Evolutionary conservation across 768 basidiomycete genomes (phyloP), one percentile per base, ranked within the genome.

Genomic region (Dioszegia crocea): DNA sequence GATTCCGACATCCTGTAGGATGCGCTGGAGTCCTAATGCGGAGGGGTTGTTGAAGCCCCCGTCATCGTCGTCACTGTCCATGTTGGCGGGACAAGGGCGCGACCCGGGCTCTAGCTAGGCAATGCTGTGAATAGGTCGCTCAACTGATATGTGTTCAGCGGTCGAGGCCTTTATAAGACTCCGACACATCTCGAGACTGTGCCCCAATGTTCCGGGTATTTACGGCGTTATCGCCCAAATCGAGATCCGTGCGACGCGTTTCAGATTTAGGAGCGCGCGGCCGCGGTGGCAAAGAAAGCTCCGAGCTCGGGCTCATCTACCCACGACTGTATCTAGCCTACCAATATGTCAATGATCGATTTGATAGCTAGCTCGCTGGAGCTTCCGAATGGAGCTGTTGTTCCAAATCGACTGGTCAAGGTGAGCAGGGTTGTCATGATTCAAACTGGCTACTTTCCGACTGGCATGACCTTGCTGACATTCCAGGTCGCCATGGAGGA

Each of bases 401-500:
- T 82, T 0, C 76, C 67, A 8, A 83, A 83, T 66, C 73, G 81
- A 12, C 77, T 83, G 16, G 79, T 80, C 62, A 83, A 83, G 78
- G 82, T 81, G 46, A 30, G n/a, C 12, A 17, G 12, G 17, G 26
- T 48, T 24, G 16, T 4, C 23, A 58, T 50, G 41, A 21, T 27
- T 19, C 24, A 16, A 2, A 55, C 45, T 11, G 31, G 21, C 27
- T 36, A 16, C 16, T 16, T 36, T 29, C 36, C 26, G 46, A n/a
- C 14, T 38, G 11, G 27, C 9, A 14, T 23, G 36, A 33, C 11
- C 49, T 33, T n/a, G n/a, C n/a, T n/a, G n/a, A n/a, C n/a, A n/a
- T n/a, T n/a, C n/a, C n/a, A 97, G 91, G 89, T 84, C n/a, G 86
- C 93, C 0, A 81, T 93, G 83, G 93, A 92, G 64, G 93, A 97